These are phyloP conservation scores for Penicillium psychrofluorescens DNA, from an alignment of 495 filamentous ascomycete species.

Conservation along the genomic window DNA sequence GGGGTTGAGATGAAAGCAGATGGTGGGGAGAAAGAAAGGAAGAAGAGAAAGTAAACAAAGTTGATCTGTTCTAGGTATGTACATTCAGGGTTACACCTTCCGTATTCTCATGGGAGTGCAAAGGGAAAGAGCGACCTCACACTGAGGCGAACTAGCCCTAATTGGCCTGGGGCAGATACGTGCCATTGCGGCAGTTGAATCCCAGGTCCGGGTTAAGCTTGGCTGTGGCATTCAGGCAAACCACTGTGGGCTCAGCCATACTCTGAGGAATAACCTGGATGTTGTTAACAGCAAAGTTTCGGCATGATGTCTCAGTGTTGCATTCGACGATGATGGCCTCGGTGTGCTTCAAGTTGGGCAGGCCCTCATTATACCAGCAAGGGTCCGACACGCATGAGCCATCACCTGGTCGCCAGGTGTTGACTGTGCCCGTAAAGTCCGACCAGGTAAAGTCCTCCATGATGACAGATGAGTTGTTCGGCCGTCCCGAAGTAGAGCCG, in stretches of 20 bases:
- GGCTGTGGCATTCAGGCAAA: constrained; percentile 30
- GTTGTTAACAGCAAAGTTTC: constrained; percentile 21
- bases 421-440: constrained; percentile 34
- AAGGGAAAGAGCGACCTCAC: constrained; percentile 3
- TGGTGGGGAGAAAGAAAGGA: constrained; percentile 1
- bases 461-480: constrained; percentile 22
- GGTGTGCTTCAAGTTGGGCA: constrained; percentile 28
- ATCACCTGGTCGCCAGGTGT: constrained; percentile 29
- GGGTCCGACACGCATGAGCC: constrained; percentile 32
- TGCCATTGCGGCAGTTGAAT: constrained; percentile 29
- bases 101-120: background rate
- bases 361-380: constrained; percentile 32
- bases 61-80: no score
- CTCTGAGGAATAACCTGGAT: constrained; percentile 30
- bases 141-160: no score
- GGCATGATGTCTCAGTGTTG: constrained; percentile 27
- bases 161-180: constrained; percentile 2
- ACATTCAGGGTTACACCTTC: background rate
- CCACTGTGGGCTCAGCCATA: constrained; percentile 14
- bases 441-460: constrained; percentile 34
- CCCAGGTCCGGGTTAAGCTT: constrained; percentile 27
- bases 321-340: constrained; percentile 32
- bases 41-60: background rate
- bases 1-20: constrained; percentile 4
- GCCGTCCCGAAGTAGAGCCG: constrained; percentile 7